A percentile compares a stretch with the other conserved stretches of the same genome.
These are phyloP conservation scores for Solanum appendiculatum DNA, from an alignment of 257 asterid genomes.

Conservation along the genomic window DNA sequence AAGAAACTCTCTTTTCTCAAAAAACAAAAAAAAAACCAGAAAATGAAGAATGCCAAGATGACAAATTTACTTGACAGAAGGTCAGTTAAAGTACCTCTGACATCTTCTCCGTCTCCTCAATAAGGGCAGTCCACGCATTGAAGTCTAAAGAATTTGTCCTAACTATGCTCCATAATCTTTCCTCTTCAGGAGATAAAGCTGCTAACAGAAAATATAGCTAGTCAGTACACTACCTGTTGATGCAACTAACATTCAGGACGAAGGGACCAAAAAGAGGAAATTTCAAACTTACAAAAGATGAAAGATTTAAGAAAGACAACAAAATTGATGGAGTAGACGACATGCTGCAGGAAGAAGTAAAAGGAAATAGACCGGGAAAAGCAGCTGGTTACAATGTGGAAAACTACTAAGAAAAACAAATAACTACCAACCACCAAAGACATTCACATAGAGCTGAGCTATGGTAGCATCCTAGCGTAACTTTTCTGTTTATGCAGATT, in stretches of 20 bases:
- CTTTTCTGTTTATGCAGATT: background rate
- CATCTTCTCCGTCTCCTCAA: constrained; percentile 88
- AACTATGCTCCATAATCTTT: constrained; percentile 89
- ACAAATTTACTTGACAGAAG: background rate
- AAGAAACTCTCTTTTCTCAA: background rate
- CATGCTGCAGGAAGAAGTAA: background rate
- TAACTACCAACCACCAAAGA: background rate
- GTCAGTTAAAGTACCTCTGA: constrained; percentile 51
- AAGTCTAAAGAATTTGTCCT: constrained; percentile 81
- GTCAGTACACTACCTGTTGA: background rate
- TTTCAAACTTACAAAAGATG: background rate
- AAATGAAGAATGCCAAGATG: background rate
- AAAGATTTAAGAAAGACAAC: background rate
- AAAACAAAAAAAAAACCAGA: background rate
- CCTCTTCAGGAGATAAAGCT: constrained; percentile 88
- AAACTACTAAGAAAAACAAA: background rate
- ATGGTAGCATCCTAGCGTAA: background rate
- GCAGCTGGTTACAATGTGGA: background rate
- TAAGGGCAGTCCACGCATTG: constrained; percentile 85
- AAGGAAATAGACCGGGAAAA: background rate
- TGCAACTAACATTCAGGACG: background rate
- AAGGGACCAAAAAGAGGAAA: background rate
- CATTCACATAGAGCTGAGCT: background rate
- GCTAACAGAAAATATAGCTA: constrained; percentile 8
- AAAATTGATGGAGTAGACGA: background rate